Conservation (phyloP, 169 alveolate species). For the Pseudocohnilembus persalinus region DNA sequence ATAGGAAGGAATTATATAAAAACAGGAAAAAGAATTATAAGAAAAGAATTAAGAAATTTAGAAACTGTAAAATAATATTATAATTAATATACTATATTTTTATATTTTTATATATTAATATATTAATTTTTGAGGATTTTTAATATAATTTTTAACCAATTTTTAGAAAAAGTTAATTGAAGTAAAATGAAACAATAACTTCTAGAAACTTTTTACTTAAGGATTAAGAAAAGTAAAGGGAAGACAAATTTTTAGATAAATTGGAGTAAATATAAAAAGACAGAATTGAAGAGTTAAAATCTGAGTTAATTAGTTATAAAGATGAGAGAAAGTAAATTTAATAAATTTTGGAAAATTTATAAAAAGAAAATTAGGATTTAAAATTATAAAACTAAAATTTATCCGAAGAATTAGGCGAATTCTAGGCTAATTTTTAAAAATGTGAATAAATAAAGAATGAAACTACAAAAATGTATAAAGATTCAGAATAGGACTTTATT, state of each 20-base stretch:
- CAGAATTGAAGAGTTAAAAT: not conserved
- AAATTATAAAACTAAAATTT: no score
- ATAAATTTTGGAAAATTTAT: not conserved
- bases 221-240: not conserved
- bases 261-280: not conserved
- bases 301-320: not conserved
- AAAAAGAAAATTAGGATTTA: not conserved
- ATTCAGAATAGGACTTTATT: not conserved
- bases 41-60: no score
- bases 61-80: not conserved
- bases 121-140: no score
- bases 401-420: not conserved
- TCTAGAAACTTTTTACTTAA: not conserved
- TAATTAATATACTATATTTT: no score
- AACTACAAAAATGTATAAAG: no score
- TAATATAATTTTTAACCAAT: no score
- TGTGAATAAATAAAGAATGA: not conserved
- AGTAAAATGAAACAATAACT: not conserved
- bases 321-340: not conserved
- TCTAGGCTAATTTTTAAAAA: no score
- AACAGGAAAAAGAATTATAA: no score
- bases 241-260: not conserved
- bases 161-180: not conserved
- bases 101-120: no score
- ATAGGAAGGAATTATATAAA: no score